These are phyloP conservation scores for Musa schizocarpa DNA, from an alignment of 176 grass and related monocot species.

Conservation along the genomic window DNA sequence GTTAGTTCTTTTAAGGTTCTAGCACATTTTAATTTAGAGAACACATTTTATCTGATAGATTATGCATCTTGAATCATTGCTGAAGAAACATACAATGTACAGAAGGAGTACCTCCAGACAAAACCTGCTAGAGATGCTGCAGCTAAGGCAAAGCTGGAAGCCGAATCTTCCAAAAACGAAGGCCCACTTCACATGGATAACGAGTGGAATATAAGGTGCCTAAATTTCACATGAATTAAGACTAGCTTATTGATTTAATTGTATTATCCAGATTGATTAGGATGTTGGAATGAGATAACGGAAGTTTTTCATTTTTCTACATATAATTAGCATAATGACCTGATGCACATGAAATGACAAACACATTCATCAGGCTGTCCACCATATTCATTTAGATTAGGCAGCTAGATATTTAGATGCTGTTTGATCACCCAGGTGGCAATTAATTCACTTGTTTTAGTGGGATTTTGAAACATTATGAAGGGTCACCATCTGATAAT, in stretches of 20 bases:
- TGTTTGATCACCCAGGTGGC: too few species aligned
- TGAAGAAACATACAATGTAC: slow-evolving; percentile 21
- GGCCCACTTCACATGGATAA: slow-evolving; percentile 76
- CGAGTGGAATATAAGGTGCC: slow-evolving; percentile 89
- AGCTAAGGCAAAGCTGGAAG: slow-evolving; percentile 77
- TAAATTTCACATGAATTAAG: not conserved
- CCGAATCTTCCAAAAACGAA: slow-evolving; percentile 51
- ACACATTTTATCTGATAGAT: not conserved
- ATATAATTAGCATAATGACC: too few species aligned
- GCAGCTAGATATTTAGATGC: too few species aligned
- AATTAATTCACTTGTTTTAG: too few species aligned
- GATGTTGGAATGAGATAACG: not conserved
- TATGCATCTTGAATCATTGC: not conserved
- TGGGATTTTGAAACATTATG: too few species aligned
- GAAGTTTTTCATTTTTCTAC: too few species aligned
- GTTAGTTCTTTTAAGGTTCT: slow-evolving; percentile 27
- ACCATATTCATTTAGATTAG: too few species aligned
- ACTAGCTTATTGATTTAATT: not conserved
- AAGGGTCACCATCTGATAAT: too few species aligned
- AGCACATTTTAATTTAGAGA: not conserved
- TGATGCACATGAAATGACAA: too few species aligned
- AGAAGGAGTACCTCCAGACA: slow-evolving; percentile 70
- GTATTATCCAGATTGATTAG: not conserved
- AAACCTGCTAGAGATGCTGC: slow-evolving; percentile 91
- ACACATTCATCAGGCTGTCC: too few species aligned